Evolutionary conservation across 352 stramenopile genomes (phyloP).

Genomic region (Pythium insidiosum): DNA sequence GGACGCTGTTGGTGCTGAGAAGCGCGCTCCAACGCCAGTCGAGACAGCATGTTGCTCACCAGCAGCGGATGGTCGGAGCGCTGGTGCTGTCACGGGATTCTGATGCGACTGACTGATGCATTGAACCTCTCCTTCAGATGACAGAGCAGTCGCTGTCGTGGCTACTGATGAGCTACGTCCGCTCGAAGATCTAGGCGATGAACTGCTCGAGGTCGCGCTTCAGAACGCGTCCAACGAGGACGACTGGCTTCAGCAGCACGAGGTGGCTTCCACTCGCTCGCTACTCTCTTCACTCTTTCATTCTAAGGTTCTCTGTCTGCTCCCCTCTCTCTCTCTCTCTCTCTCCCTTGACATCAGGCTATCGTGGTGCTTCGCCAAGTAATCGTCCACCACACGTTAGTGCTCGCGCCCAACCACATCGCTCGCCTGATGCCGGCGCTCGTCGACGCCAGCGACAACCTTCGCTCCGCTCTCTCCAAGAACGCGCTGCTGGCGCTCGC

Average conservation of each 20-base stretch:
- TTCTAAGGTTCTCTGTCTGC: neutral
- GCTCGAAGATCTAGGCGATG: conserved; percentile 3
- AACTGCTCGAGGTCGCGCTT: conserved; percentile 8
- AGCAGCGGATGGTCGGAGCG: too few species aligned
- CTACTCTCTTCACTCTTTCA: neutral
- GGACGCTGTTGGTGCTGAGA: too few species aligned
- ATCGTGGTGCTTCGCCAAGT: conserved; percentile 39
- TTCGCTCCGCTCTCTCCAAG: conserved; percentile 62
- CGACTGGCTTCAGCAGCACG: conserved; percentile 60
- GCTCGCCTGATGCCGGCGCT: conserved; percentile 24
- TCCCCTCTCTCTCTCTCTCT: neutral
- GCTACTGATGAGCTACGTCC: conserved; percentile 15
- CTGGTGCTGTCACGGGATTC: too few species aligned
- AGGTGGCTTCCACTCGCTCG: conserved; percentile 7
- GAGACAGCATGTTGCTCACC: too few species aligned
- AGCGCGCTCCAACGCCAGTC: too few species aligned
- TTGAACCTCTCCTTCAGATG: too few species aligned
- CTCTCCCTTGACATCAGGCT: conserved; percentile 7
- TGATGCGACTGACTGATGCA: too few species aligned
- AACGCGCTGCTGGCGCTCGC: conserved; percentile 53
- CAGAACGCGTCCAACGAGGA: conserved; percentile 20
- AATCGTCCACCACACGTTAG: conserved; percentile 36
- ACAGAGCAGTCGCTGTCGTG: conserved; percentile 12
- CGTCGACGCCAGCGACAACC: conserved; percentile 38
- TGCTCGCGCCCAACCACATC: conserved; percentile 18